Base-by-base conservation (phyloP, 495 filamentous ascomycete species). In the Parachaetomium inaequale region DNA sequence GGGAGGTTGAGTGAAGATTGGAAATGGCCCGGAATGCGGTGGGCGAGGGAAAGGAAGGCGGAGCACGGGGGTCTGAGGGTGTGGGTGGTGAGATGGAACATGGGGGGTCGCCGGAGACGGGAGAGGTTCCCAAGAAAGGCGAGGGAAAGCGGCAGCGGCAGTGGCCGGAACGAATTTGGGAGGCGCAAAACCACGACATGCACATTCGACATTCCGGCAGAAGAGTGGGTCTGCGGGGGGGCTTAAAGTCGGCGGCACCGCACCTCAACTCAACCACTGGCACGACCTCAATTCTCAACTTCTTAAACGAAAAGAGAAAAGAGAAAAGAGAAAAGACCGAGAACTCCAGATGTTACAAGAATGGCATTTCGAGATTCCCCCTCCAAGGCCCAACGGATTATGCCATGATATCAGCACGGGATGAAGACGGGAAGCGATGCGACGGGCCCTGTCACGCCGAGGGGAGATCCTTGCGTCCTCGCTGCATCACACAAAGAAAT, bases 101-200 rank as follows among this genome's bases (percentile, higher is more conserved):
- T 69, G 70, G 68, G 70, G 68, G 65, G 58, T 61, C 62, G 65
- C 68, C 62, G 64, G 60, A 66, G 63, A 71, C 68, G 64, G 70
- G 63, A 70, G 68, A 68, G 62, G 70, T 70, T 64, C 64, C 61
- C 65, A 61, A 64, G 63, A 58, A 31, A 25, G 57, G 62, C 66
- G 54, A 63, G 69, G 36, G 69, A 58, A 63, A 60, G 65, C 60
- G 60, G 60, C 60, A 56, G 63, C 70, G 65, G 69, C 63, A 71
- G 69, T 62, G 66, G 67, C 66, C 69, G 66, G 66, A 58, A 67
- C 56, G 63, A 67, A 55, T 65, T 70, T 64, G 59, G 59, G 61
- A 64, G 66, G 67, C 68, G 63, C 63, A 68, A 65, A 63, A 63
- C 55, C 47, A 53, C 62, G 55, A 55, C 62, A 54, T 50, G 65